Base-by-base conservation (phyloP, 345 rosid genomes). In the Cardamine occulta region DNA sequence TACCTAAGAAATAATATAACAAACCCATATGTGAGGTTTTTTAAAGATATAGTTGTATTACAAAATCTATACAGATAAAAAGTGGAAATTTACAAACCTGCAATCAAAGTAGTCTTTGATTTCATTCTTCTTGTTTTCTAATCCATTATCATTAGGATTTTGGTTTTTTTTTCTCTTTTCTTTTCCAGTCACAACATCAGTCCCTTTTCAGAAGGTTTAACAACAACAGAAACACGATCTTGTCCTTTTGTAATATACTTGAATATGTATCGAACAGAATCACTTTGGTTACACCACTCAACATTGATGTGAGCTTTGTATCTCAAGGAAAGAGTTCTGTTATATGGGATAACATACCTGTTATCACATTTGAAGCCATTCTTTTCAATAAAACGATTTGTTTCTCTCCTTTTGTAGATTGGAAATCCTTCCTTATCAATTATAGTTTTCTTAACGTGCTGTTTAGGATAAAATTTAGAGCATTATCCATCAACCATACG, bases 261-360 rank as follows among this genome's bases (percentile, higher is more conserved):
- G 0, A 39, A 62, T 1, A 39, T 4, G 4, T 62, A 62, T 19
- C 2, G 21, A 0, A 62, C 21, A 1, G 32, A 14, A 34, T 31
- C 18, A 0, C 1, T 5, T 37, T 60, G 17, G 5, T 10, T 37
- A 0, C 48, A 60, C 49, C 66, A 39, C 1, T 61, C 14, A 0
- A 61, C 49, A 12, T 61, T 37, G 0, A 35, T 59, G 5, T 59
- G 58, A 5, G 34, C 32, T 3, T 0, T 24, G 17, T 2, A 26
- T 0, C 18, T 0, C 15, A 54, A 17, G 0, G 15, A 54, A 1
- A 34, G 2, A 0, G 2, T 11, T 12, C 4, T 24, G 0, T 24
- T 54, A 6, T 53, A 24, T 5, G 28, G 28, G 5, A 59, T 18
- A 9, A 35, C 45, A 59, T 34, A 35, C 1, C 5, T 5, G 1